These are phyloP conservation scores for Salvia miltiorrhiza DNA, from an alignment of 257 asterid genomes.

Conservation along the genomic window DNA sequence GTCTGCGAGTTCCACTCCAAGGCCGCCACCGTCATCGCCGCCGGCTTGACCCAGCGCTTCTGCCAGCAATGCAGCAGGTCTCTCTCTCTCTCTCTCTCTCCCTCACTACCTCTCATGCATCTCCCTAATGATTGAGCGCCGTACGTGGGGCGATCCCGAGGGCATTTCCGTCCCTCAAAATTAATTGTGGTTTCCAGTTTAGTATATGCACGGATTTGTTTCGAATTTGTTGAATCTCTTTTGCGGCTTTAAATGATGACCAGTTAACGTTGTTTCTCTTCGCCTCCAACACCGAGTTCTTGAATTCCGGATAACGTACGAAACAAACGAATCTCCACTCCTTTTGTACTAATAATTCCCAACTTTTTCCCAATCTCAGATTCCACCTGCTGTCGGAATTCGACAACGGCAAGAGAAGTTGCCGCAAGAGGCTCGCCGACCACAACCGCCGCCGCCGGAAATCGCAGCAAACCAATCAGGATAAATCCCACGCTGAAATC, in stretches of 20 bases:
- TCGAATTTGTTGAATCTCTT: neutral
- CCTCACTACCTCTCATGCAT: constrained; percentile 34
- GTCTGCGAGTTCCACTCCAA: constrained; percentile 98
- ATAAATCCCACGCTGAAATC: constrained; percentile 42
- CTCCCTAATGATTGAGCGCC: constrained; percentile 33
- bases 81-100: no score
- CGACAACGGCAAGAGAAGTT: constrained; percentile 91
- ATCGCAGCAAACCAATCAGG: constrained; percentile 60
- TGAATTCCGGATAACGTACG: constrained; percentile 15
- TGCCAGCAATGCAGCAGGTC: constrained; percentile 99
- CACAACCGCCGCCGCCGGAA: constrained; percentile 90
- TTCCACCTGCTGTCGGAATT: constrained; percentile 88
- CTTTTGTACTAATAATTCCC: neutral
- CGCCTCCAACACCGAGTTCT: neutral
- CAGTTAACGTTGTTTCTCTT: constrained; percentile 5
- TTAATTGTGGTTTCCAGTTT: constrained; percentile 30
- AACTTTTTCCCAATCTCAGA: constrained; percentile 34
- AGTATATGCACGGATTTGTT: constrained; percentile 17
- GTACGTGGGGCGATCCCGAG: constrained; percentile 78
- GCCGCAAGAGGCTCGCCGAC: constrained; percentile 95
- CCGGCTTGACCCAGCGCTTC: constrained; percentile 96
- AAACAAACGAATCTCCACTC: neutral
- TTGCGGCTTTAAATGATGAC: constrained; percentile 13
- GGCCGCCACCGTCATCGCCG: constrained; percentile 85
- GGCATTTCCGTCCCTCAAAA: constrained; percentile 57